These are phyloP conservation scores for Spatholobus suberectus DNA, from an alignment of 306 rosid species.

Conservation along the genomic window DNA sequence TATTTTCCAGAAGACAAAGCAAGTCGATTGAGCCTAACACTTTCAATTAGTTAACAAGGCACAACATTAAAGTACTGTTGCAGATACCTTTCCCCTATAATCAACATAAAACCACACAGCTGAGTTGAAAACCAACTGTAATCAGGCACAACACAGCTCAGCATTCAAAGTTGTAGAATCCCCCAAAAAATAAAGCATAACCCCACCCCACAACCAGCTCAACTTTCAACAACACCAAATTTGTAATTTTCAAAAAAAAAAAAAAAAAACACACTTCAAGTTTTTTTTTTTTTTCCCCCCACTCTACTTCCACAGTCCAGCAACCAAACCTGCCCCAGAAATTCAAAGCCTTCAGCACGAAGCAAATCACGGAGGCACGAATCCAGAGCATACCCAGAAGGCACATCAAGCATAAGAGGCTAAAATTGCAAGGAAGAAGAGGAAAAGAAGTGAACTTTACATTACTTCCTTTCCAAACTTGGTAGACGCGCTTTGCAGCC, in stretches of 20 bases:
- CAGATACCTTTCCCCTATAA: slow-evolving; percentile 24
- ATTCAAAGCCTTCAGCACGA: not conserved
- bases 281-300: no score
- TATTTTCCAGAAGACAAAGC: slow-evolving; percentile 15
- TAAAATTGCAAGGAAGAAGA: slow-evolving; percentile 11
- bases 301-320: slow-evolving; percentile 27
- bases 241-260: not conserved
- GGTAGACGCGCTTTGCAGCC: slow-evolving; percentile 92
- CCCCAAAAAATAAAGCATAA: slow-evolving; percentile 17
- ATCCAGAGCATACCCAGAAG: slow-evolving; percentile 40
- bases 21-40: slow-evolving; percentile 19
- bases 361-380: slow-evolving; percentile 44
- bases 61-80: slow-evolving; percentile 21
- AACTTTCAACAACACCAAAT: slow-evolving; percentile 9
- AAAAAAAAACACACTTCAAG: not conserved
- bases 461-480: slow-evolving; percentile 95
- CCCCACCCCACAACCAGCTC: slow-evolving; percentile 26
- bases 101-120: not conserved
- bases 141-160: slow-evolving; percentile 1
- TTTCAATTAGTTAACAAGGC: slow-evolving; percentile 1
- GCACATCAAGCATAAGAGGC: slow-evolving; percentile 29
- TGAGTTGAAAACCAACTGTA: slow-evolving; percentile 24
- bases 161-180: not conserved
- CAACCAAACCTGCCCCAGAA: slow-evolving; percentile 26
- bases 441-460: slow-evolving; percentile 54